Percentiles rank a stretch among this genome's conserved stretches.
phyloP scores from a whole-genome alignment of 1,139 yeast genomes.

The Pneumocystis sp. region DNA sequence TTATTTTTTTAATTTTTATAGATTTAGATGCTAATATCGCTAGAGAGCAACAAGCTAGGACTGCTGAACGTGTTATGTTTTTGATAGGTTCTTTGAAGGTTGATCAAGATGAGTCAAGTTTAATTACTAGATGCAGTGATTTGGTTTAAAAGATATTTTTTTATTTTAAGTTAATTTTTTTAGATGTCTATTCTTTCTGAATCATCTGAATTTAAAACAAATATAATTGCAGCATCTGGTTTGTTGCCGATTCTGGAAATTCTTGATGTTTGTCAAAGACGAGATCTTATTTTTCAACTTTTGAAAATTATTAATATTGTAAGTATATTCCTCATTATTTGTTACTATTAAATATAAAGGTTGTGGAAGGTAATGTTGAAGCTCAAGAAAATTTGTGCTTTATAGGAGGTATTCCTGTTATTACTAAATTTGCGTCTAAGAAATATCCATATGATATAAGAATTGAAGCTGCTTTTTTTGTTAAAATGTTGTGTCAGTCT shows the following conservation, averaged over 20 bases:
- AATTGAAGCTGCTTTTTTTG: constrained; percentile 32
- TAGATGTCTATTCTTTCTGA: constrained; percentile 26
- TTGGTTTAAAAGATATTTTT: constrained; percentile 1
- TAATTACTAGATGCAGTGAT: constrained; percentile 1
- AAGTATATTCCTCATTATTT: neutral
- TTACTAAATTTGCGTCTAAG: constrained; percentile 28
- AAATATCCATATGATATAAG: constrained; percentile 30
- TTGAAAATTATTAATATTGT: constrained; percentile 32
- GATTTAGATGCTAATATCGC: constrained; percentile 17
- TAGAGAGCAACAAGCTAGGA: constrained; percentile 19
- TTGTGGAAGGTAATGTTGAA: constrained; percentile 26
- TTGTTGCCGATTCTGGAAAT: constrained; percentile 36
- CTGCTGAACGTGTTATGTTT: constrained; percentile 15
- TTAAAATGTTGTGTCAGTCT: constrained; percentile 26
- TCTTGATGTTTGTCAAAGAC: constrained; percentile 28
- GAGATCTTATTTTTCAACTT: constrained; percentile 29
- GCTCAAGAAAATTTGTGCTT: constrained; percentile 39
- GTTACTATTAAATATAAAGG: neutral
- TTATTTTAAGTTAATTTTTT: neutral
- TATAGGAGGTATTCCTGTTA: constrained; percentile 43
- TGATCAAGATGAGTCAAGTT: constrained; percentile 3
- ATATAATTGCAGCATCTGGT: constrained; percentile 36
- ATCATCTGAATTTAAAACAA: constrained; percentile 20
- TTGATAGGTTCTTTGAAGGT: constrained; percentile 15
- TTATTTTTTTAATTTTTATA: neutral